Percentiles rank a stretch among this genome's conserved stretches.
Conservation (phyloP, 768 basidiomycete species). For the Lyophyllum shimeji region DNA sequence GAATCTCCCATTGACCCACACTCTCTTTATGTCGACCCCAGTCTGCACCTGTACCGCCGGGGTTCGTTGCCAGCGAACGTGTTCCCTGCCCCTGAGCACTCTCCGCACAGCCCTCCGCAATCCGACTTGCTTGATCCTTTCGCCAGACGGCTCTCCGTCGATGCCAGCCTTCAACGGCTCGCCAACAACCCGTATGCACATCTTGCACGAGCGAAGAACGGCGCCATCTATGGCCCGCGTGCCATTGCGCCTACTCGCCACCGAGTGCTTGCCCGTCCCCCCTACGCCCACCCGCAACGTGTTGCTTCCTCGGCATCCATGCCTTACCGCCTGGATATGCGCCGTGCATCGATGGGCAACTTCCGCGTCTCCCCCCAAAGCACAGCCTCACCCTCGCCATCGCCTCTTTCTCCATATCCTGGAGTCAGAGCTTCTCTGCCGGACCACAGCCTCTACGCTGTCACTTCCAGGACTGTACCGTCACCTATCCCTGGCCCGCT, state of each 20-base stretch:
- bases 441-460: constrained; percentile 48
- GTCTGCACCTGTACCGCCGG: constrained; percentile 40
- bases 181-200: constrained; percentile 48
- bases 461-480: constrained; percentile 44
- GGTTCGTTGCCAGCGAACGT: constrained; percentile 55
- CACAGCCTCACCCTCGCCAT: constrained; percentile 40
- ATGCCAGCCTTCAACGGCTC: constrained; percentile 49
- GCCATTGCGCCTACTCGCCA: constrained; percentile 34
- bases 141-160: constrained; percentile 43
- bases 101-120: constrained; percentile 33
- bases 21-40: constrained; percentile 9
- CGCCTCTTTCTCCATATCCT: constrained; percentile 42
- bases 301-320: constrained; percentile 25
- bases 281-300: constrained; percentile 28
- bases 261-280: constrained; percentile 26
- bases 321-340: constrained; percentile 37
- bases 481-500: constrained; percentile 56
- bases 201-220: constrained; percentile 54
- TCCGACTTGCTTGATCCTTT: constrained; percentile 44
- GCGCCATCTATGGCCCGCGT: constrained; percentile 39
- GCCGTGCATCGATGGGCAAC: constrained; percentile 42
- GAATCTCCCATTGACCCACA: constrained; percentile 33
- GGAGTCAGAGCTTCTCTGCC: constrained; percentile 45
- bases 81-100: constrained; percentile 30
- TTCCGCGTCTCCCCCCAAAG: constrained; percentile 33